A percentile compares a stretch with the other conserved stretches of the same genome.
Conservation (phyloP, 345 rosid genomes). For the Chamaenerion angustifolium region DNA sequence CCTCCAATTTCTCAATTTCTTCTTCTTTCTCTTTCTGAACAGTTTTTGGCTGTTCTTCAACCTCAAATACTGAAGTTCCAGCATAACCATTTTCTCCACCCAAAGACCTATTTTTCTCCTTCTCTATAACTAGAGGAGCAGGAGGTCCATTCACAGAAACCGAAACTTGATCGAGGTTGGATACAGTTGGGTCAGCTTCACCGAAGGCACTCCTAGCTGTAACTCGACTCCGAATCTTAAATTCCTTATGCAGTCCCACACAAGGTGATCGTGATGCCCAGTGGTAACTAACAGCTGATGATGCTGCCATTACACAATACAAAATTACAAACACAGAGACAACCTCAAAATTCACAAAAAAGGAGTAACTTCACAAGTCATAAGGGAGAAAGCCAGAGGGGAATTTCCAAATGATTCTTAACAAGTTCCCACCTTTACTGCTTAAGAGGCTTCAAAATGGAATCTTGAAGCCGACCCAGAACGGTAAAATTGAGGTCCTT, state of each 20-base stretch:
- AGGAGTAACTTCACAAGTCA: neutral
- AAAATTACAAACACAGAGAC: neutral
- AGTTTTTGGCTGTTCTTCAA: conserved; percentile 12
- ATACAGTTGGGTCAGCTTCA: conserved; percentile 19
- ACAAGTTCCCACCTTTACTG: no score
- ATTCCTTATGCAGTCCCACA: conserved; percentile 11
- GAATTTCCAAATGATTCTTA: no score
- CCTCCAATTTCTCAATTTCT: conserved; percentile 27
- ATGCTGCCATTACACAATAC: neutral
- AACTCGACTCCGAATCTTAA: conserved; percentile 21
- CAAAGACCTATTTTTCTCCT: conserved; percentile 13
- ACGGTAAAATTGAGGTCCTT: no score
- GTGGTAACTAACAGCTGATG: conserved; percentile 19
- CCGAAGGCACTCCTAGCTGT: conserved; percentile 25
- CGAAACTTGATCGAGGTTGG: conserved; percentile 19
- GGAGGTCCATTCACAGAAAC: conserved; percentile 24
- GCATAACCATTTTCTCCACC: conserved; percentile 15
- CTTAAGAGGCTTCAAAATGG: no score
- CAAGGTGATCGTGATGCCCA: conserved; percentile 9
- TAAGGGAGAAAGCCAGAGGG: no score
- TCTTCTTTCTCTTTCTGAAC: conserved; percentile 2
- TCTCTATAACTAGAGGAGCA: conserved; percentile 8
- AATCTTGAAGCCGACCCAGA: no score
- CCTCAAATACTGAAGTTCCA: conserved; percentile 7
- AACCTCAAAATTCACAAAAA: neutral